Base-by-base conservation (phyloP, 352 stramenopile genomes). In the Phytophthora nicotianae region DNA sequence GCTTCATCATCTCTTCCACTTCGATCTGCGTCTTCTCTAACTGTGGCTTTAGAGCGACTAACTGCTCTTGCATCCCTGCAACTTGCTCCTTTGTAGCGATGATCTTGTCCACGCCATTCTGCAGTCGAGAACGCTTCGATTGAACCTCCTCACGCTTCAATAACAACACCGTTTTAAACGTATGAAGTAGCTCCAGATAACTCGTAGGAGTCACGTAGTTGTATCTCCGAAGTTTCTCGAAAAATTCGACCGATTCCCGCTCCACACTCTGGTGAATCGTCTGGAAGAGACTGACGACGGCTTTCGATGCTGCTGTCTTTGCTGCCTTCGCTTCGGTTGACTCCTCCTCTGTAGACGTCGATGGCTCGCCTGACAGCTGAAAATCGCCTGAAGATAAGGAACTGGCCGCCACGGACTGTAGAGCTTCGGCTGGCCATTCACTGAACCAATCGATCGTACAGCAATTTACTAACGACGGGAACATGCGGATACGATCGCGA, bases 161-260 rank as follows among this genome's bases (percentile, higher is more conserved):
- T n/a, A 84, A 60, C 32, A 98, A 63, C 16, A 98, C 88, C 1
- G 80, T 90, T 58, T 96, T 97, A 72, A 98, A 98, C 10, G 92
- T 98, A 58, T 92, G 85, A 16, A 98, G 61, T n/a, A 98, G 58
- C 63, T 98, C 93, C 6, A 98, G 62, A 52, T 98, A 98, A 42
- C 86, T 97, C 6, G 94, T 98, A 4, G 94, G 94, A 7, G 94
- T 98, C 20, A 98, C 94, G 72, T 98, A 98, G 70, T 98, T 97
- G 70, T 97, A 93, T 19, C 94, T 68, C 2, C 88, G 75, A 20
- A 98, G 65, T 50, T 95, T 79, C 17, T 94, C 76, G 27, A 94
- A 95, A 60, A 97, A 98, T 46, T 93, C 74, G 2, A 74, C 65
- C 0, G 84, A 96, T 29, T 77, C 79, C 3, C 75, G 74, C 55